phyloP scores from a whole-genome alignment of 805 yeast genomes.

The Kodamaea laetipori region DNA sequence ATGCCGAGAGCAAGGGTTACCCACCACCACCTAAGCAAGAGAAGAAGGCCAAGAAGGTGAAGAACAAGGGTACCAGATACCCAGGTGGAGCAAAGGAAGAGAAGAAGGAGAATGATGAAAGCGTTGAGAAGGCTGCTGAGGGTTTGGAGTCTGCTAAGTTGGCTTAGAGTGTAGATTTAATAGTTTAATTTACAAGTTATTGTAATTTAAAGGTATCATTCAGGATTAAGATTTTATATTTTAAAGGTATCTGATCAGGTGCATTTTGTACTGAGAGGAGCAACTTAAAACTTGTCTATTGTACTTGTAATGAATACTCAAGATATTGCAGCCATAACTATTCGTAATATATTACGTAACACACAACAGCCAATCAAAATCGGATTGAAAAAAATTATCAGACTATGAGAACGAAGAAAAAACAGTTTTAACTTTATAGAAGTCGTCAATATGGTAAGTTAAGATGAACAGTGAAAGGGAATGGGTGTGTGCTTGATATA shows the following conservation, averaged over 20 bases:
- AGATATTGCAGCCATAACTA: constrained; percentile 3
- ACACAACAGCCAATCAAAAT: constrained; percentile 12
- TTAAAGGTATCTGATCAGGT: too few relatives aligned
- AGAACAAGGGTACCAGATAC: constrained; percentile 86
- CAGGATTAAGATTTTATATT: too few relatives aligned
- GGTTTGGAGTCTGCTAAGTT: constrained; percentile 15
- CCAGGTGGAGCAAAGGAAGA: constrained; percentile 59
- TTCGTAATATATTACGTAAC: not conserved
- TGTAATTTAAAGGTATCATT: too few relatives aligned
- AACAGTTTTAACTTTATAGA: not conserved
- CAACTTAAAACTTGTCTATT: too few relatives aligned
- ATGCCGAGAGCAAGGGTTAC: constrained; percentile 76
- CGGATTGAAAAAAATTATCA: constrained; percentile 11
- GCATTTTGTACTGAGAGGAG: too few relatives aligned
- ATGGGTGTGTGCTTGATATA: not conserved
- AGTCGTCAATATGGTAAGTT: constrained; percentile 6
- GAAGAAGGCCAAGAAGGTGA: constrained; percentile 73
- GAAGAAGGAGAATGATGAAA: constrained; percentile 17
- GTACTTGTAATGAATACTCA: too few relatives aligned
- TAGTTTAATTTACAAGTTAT: not conserved
- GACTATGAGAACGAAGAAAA: constrained; percentile 2
- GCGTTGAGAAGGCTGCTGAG: constrained; percentile 13
- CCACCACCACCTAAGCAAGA: constrained; percentile 69
- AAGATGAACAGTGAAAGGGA: not conserved
- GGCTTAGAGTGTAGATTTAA: constrained; percentile 6